Evolutionary conservation across 2,329 filamentous ascomycete genomes (phyloP).

Genomic region (Fusarium guadeloupense): DNA sequence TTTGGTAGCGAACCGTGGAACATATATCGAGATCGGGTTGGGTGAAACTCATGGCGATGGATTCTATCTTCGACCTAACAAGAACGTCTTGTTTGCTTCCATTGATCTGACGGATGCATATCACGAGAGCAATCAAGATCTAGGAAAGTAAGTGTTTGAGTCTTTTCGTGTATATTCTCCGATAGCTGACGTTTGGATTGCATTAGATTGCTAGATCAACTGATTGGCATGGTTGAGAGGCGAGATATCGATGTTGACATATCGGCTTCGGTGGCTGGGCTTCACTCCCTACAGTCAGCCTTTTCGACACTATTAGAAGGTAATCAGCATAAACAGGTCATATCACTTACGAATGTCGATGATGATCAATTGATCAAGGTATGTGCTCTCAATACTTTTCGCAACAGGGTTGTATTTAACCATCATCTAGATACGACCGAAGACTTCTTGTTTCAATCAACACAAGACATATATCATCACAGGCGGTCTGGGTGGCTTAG

Average conservation of each 20-base stretch:
- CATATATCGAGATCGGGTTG: constrained; percentile 24
- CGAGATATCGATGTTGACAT: constrained; percentile 7
- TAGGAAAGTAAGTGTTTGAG: constrained; percentile 24
- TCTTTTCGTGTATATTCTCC: neutral
- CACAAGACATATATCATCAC: constrained; percentile 40
- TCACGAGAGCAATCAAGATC: constrained; percentile 22
- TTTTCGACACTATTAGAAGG: constrained; percentile 16
- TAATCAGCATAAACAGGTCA: constrained; percentile 20
- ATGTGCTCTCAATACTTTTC: neutral
- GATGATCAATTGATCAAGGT: constrained; percentile 28
- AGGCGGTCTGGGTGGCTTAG: constrained; percentile 36
- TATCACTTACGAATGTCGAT: constrained; percentile 10
- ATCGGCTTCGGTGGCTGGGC: constrained; percentile 11
- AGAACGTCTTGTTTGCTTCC: constrained; percentile 38
- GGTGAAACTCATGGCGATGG: constrained; percentile 14
- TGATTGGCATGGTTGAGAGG: constrained; percentile 20
- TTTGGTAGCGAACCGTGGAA: constrained; percentile 28
- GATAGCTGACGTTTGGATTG: constrained; percentile 4
- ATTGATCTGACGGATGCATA: constrained; percentile 35
- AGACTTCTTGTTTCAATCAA: constrained; percentile 23
- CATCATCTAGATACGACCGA: constrained; percentile 23
- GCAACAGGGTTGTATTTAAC: neutral
- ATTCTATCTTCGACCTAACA: constrained; percentile 13
- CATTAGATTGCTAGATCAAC: constrained; percentile 17
- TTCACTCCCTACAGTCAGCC: constrained; percentile 17